Evolutionary conservation across 164 flowering plant species (phyloP), one percentile per base, ranked within the genome.

Genomic region (Aristolochia californica): DNA sequence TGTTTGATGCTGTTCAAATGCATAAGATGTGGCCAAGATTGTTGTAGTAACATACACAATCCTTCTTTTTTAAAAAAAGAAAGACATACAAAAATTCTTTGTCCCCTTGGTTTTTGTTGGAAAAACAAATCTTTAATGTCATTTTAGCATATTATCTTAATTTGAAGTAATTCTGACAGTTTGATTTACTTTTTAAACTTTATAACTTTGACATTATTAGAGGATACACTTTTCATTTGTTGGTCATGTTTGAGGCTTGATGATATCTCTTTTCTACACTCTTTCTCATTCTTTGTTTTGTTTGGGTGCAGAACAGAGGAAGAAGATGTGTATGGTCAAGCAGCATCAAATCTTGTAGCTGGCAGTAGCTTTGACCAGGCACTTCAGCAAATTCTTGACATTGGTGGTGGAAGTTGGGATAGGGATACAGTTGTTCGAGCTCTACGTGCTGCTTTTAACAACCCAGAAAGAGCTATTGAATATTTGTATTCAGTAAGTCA

Each of bases 361-460:
- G 97, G 97, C 55, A 83, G 48, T 59, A 82, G 76, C 68, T 68
- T 85, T 26, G 97, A 89, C 64, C 78, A 60, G 56, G 55, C 88
- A 43, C 64, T 87, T 59, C 88, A 83, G 66, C 88, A 87, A 58
- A 85, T 93, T 57, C 78, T 89, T 67, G 99, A 89, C 64, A 85
- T 93, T 79, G 97, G 98, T 65, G 98, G 97, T 38, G 98, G 98
- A 18, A 83, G 67, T 43, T 93, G 98, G 98, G 98, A 93, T 50
- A 82, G 91, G 61, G 96, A 85, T 43, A 89, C 82, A 17, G 94
- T 89, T 70, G 66, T 85, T 26, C 94, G 91, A 58, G 96, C 98
- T 61, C 79, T 89, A 54, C 96, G 97, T 64, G 99, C 97, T 65
- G 97, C 99, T 16, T 93, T 40, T 59, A 93, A 93, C 68, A 93